These are phyloP conservation scores for Podospora appendiculata DNA, from an alignment of 495 filamentous ascomycete genomes.

Conservation along the genomic window DNA sequence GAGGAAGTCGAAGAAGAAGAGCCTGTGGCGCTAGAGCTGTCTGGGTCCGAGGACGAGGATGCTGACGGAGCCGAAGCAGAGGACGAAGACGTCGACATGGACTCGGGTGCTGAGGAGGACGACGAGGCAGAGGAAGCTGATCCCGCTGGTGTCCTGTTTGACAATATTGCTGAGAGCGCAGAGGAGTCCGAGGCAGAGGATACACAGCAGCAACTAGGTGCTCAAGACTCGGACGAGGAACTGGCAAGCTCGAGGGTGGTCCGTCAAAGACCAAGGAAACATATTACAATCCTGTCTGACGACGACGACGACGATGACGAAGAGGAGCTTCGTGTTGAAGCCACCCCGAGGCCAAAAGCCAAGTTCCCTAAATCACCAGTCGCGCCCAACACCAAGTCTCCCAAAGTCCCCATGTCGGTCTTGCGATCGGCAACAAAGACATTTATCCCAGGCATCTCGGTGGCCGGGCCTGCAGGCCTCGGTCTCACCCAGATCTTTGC, in stretches of 20 bases:
- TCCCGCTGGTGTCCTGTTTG: conserved; percentile 13
- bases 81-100: conserved; percentile 28
- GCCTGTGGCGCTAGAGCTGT: conserved; percentile 35
- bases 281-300: conserved; percentile 42
- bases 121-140: conserved; percentile 5
- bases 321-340: conserved; percentile 47
- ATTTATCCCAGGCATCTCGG: conserved; percentile 52
- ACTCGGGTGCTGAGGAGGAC: neutral
- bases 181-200: conserved; percentile 34
- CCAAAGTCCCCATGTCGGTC: conserved; percentile 43
- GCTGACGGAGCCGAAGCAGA: conserved; percentile 31
- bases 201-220: conserved; percentile 26
- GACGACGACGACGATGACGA: conserved; percentile 72
- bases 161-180: conserved; percentile 34
- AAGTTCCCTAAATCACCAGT: conserved; percentile 28
- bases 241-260: conserved; percentile 25
- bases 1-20: conserved; percentile 25
- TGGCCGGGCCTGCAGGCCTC: conserved; percentile 50
- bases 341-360: conserved; percentile 34
- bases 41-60: conserved; percentile 30
- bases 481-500: conserved; percentile 88
- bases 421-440: conserved; percentile 49
- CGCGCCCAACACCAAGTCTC: conserved; percentile 25
- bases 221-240: conserved; percentile 35
- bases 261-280: conserved; percentile 33